A percentile compares a stretch with the other conserved stretches of the same genome.
Conservation (phyloP, 179 eudicot species). For the Beta lomatogona region DNA sequence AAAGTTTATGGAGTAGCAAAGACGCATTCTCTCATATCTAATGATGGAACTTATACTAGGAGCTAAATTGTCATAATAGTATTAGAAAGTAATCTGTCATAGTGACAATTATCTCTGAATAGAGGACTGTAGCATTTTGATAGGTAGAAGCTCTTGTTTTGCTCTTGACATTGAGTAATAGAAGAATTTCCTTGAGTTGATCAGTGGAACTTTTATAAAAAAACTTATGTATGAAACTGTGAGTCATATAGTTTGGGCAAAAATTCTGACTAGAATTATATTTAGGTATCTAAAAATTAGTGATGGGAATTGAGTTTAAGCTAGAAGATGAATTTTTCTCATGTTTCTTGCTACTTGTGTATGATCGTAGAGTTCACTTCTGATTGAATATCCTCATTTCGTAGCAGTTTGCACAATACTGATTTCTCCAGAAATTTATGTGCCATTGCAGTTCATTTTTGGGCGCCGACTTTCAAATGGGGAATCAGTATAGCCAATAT, state of each 20-base stretch:
- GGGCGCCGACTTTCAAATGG: conserved; percentile 98
- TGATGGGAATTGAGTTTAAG: background rate
- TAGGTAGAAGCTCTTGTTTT: background rate
- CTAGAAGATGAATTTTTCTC: background rate
- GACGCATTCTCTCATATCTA: background rate
- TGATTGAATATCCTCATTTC: background rate
- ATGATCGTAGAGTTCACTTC: background rate
- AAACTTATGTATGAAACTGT: background rate
- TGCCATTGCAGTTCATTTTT: conserved; percentile 70
- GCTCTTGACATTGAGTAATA: background rate
- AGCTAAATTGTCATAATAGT: background rate
- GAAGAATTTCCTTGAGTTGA: background rate
- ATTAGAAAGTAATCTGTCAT: background rate
- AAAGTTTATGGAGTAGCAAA: background rate
- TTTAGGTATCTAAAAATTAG: background rate
- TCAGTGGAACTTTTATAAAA: too few relatives aligned
- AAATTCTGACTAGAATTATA: background rate
- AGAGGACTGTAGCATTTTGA: background rate
- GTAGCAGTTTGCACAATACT: background rate
- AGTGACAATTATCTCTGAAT: background rate
- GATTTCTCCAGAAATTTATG: background rate
- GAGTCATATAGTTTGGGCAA: background rate
- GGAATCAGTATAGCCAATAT: conserved; percentile 85
- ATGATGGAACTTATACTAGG: background rate
- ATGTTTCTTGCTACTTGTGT: background rate